Base-by-base conservation (phyloP, 495 filamentous ascomycete species). In the Podospora pseudopauciseta region DNA sequence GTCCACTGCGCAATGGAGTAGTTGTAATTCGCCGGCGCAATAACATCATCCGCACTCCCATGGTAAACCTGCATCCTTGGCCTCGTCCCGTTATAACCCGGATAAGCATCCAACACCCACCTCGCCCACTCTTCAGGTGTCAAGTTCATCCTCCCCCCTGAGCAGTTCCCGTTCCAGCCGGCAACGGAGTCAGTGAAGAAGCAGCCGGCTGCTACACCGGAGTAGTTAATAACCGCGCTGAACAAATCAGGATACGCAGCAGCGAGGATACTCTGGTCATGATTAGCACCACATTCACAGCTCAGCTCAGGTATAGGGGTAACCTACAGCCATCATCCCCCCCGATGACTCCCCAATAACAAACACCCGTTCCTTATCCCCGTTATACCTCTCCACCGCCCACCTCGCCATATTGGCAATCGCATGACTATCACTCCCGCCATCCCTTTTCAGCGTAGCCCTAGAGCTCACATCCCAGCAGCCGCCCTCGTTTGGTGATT, bases 391-490 rank as follows among this genome's bases (percentile, higher is more conserved):
- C 1, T 69, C 57, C 27, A 86, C 75, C 15, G 84, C 77, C 66
- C 80, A 87, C 6, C 70, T 78, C 5, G 89, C 86, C 88, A 90
- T 90, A 73, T 81, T 87, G 62, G 80, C 84, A 63, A 90, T 88
- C 18, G 82, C 82, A 55, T 84, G 79, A 68, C 82, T 85, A 72
- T 89, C 86, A 26, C 84, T 84, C 5, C 86, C 86, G n/a, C 83
- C 86, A 57, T 86, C 75, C 71, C 86, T 85, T 20, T 80, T 84
- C 7, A 89, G 78, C 2, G 86, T 80, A n/a, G 77, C 78, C 15
- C 79, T 73, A 1, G 84, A 86, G 28, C 82, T 82, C 53, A 88
- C 85, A 67, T 90, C 88, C 86, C 86, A 90, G 78, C 87, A 89
- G 28, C 72, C 79, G 56, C 79, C 82, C n/a, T 68, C 65, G 71